Conservation (phyloP, 768 basidiomycete species). For the Daedaleopsis sinensis region DNA sequence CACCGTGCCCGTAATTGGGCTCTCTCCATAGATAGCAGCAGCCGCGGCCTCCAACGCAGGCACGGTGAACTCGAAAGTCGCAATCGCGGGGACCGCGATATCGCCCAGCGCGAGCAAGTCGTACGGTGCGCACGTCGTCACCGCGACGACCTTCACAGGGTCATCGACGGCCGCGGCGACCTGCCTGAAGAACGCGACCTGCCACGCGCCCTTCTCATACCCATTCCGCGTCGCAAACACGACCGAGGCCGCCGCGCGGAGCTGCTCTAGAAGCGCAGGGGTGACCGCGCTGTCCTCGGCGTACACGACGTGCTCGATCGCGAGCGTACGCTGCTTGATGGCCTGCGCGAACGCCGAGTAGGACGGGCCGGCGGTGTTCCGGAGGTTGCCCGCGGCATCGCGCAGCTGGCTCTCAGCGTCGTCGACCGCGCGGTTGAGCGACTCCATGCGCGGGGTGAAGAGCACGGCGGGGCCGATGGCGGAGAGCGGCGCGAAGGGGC, state of each 20-base stretch:
- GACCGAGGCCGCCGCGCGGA: slow-evolving; percentile 30
- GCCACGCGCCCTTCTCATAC: slow-evolving; percentile 56
- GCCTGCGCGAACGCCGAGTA: slow-evolving; percentile 50
- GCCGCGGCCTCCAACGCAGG: slow-evolving; percentile 51
- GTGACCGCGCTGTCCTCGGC: slow-evolving; percentile 19
- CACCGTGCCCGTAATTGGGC: slow-evolving; percentile 26
- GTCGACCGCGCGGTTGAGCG: slow-evolving; percentile 66
- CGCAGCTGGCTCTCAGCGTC: slow-evolving; percentile 50
- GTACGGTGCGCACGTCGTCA: slow-evolving; percentile 71
- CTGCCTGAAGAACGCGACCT: slow-evolving; percentile 42
- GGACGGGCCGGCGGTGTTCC: slow-evolving; percentile 61
- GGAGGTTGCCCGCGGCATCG: slow-evolving; percentile 43
- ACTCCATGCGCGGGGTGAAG: slow-evolving; percentile 59
- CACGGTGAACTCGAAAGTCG: slow-evolving; percentile 62
- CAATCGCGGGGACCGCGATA: slow-evolving; percentile 41
- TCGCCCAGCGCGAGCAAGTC: slow-evolving; percentile 44
- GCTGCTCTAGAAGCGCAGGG: slow-evolving; percentile 8
- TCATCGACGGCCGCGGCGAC: slow-evolving; percentile 25
- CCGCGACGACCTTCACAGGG: slow-evolving; percentile 43
- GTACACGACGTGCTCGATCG: slow-evolving; percentile 53
- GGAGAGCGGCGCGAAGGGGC: slow-evolving; percentile 36
- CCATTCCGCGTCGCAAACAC: slow-evolving; percentile 63
- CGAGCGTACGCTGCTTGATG: slow-evolving; percentile 35
- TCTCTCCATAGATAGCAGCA: slow-evolving; percentile 46
- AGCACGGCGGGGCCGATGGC: slow-evolving; percentile 36